Evolutionary conservation across 2,329 filamentous ascomycete species (phyloP).

Genomic region (Dactylellina sp.): DNA sequence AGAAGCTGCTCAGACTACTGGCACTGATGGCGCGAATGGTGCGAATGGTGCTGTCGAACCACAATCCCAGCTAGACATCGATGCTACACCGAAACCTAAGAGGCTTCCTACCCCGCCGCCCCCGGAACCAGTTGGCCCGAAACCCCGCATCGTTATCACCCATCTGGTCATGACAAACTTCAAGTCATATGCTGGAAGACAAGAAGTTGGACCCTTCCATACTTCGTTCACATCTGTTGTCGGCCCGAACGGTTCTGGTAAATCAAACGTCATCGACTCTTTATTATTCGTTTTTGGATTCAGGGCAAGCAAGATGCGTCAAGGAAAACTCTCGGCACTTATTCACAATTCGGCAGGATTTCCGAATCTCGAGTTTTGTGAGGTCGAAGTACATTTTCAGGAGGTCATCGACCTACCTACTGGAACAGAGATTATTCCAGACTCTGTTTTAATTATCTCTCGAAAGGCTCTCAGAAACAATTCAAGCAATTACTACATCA

Average conservation of each 20-base stretch:
- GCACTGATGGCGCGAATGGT: slow-evolving; percentile 9
- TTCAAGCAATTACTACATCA: slow-evolving; percentile 97
- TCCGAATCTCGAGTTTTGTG: slow-evolving; percentile 87
- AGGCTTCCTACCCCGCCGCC: slow-evolving; percentile 45
- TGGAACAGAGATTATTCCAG: slow-evolving; percentile 75
- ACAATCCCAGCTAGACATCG: slow-evolving; percentile 4
- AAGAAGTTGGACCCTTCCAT: slow-evolving; percentile 96
- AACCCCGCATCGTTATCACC: slow-evolving; percentile 89
- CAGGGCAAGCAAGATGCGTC: slow-evolving; percentile 98
- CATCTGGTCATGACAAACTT: slow-evolving; percentile 95
- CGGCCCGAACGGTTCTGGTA: slow-evolving; percentile 96
- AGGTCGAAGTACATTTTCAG: slow-evolving; percentile 96
- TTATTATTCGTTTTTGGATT: slow-evolving; percentile 99
- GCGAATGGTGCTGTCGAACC: not conserved
- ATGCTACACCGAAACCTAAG: slow-evolving; percentile 26
- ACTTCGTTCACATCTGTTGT: slow-evolving; percentile 96
- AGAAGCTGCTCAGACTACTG: slow-evolving; percentile 15
- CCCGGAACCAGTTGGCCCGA: slow-evolving; percentile 71
- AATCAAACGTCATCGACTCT: slow-evolving; percentile 98
- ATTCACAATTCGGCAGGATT: slow-evolving; percentile 95
- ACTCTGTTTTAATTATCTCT: slow-evolving; percentile 88
- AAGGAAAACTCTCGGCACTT: slow-evolving; percentile 96
- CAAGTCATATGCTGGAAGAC: slow-evolving; percentile 96
- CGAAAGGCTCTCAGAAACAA: slow-evolving; percentile 97
- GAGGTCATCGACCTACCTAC: slow-evolving; percentile 82